Percentiles rank a stretch among this genome's conserved stretches.
phyloP scores from a whole-genome alignment of 2,329 filamentous ascomycete genomes.

The Lachnum nothofagi region DNA sequence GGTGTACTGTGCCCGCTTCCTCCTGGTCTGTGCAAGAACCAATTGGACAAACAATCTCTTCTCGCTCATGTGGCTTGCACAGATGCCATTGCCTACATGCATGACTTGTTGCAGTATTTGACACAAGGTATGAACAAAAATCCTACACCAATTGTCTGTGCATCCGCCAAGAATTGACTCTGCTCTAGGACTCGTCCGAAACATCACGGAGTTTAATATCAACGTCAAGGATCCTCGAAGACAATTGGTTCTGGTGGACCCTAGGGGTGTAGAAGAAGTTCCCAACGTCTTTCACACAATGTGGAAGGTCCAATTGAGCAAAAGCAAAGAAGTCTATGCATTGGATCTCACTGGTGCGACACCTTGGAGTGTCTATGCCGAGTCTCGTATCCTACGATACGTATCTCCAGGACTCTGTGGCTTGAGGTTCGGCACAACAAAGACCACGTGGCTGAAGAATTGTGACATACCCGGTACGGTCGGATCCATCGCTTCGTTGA shows the following conservation, averaged over 20 bases:
- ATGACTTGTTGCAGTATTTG: background rate
- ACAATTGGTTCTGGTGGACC: background rate
- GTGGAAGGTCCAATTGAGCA: slow-evolving; percentile 1
- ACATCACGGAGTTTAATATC: slow-evolving; percentile 1
- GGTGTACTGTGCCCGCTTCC: background rate
- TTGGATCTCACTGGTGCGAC: slow-evolving; percentile 12
- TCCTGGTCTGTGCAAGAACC: background rate
- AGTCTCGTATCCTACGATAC: background rate
- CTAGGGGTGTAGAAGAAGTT: background rate
- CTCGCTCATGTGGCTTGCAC: background rate
- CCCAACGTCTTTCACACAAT: background rate
- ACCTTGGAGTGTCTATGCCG: background rate
- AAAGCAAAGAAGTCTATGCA: slow-evolving; percentile 3
- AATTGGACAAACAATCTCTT: background rate
- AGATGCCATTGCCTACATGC: background rate
- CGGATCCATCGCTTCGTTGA: no score
- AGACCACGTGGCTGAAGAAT: background rate
- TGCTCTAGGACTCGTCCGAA: background rate
- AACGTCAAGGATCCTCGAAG: background rate
- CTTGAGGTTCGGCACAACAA: background rate
- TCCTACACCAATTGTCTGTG: background rate
- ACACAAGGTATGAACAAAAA: background rate
- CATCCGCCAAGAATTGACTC: no score
- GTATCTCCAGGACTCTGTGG: background rate
- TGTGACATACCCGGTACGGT: background rate